Conservation (phyloP, 2,329 filamentous ascomycete species). For the Neopestalotiopsis clavispora region DNA sequence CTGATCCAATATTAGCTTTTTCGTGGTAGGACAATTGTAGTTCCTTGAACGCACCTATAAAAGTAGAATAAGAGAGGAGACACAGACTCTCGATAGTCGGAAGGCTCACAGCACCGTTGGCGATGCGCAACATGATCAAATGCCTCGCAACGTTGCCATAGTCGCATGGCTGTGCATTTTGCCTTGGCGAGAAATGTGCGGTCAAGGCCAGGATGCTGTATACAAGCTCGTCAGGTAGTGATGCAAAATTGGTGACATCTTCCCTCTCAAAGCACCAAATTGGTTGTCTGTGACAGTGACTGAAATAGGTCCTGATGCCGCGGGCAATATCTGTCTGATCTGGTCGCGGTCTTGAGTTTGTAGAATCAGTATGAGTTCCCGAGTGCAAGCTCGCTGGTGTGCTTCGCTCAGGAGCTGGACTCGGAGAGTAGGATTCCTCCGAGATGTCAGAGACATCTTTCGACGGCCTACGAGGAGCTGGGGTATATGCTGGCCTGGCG, state of each 20-base stretch:
- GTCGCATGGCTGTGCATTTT: neutral
- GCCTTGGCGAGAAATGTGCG: conserved; percentile 40
- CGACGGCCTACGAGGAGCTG: conserved; percentile 26
- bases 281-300: conserved; percentile 48
- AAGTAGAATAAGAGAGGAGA: conserved; percentile 53
- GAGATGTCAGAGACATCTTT: conserved; percentile 38
- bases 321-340: conserved; percentile 37
- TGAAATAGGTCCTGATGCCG: conserved; percentile 45
- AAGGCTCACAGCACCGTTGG: conserved; percentile 54
- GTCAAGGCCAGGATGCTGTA: conserved; percentile 47
- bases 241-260: conserved; percentile 40
- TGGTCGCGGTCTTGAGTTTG: conserved; percentile 34
- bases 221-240: conserved; percentile 44
- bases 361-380: conserved; percentile 32
- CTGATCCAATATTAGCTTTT: conserved; percentile 34
- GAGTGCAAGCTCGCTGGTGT: conserved; percentile 30
- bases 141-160: conserved; percentile 40
- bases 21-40: neutral
- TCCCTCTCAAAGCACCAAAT: conserved; percentile 52
- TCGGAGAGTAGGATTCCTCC: conserved; percentile 40
- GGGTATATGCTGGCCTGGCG: conserved; percentile 34
- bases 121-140: conserved; percentile 53
- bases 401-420: conserved; percentile 31
- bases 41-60: conserved; percentile 44
- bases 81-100: conserved; percentile 56